A percentile compares a stretch with the other conserved stretches of the same genome.
Conservation (phyloP, 192 early-diverging fungal genomes). For the Spizellomyces punctatus region DNA sequence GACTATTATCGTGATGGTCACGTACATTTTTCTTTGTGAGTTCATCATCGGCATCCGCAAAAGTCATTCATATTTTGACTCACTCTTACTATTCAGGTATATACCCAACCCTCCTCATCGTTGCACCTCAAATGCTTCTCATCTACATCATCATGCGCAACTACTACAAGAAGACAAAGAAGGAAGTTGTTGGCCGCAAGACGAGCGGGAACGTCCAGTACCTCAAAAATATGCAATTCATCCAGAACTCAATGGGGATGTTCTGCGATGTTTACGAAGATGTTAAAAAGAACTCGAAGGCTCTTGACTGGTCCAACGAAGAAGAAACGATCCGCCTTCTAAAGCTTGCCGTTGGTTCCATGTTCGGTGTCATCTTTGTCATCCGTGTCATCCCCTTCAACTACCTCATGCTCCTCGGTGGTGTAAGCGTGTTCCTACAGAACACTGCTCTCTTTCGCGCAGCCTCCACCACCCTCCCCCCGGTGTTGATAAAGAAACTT, state of each 20-base stretch:
- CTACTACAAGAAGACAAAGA: conserved; percentile 53
- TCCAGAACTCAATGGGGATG: conserved; percentile 78
- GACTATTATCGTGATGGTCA: conserved; percentile 47
- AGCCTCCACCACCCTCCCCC: conserved; percentile 40
- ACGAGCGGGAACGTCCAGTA: conserved; percentile 55
- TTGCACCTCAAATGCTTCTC: conserved; percentile 56
- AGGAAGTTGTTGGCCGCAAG: conserved; percentile 33
- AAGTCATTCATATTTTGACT: neutral
- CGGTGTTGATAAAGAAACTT: conserved; percentile 42
- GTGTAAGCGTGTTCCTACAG: conserved; percentile 58
- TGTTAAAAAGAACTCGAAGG: conserved; percentile 23
- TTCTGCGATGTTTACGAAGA: conserved; percentile 47
- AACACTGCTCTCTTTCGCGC: conserved; percentile 64
- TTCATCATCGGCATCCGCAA: conserved; percentile 17
- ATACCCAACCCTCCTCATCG: conserved; percentile 57
- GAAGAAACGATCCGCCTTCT: conserved; percentile 37
- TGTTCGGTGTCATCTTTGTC: conserved; percentile 33
- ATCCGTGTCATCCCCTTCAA: conserved; percentile 39
- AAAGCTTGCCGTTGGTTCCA: conserved; percentile 35
- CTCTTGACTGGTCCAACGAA: conserved; percentile 47
- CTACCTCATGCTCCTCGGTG: conserved; percentile 47
- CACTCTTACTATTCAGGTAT: conserved; percentile 42
- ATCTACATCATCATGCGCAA: conserved; percentile 54
- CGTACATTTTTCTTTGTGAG: conserved; percentile 49
- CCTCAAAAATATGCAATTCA: conserved; percentile 68